These are phyloP conservation scores for Geum urbanum DNA, from an alignment of 306 rosid genomes.

Conservation along the genomic window DNA sequence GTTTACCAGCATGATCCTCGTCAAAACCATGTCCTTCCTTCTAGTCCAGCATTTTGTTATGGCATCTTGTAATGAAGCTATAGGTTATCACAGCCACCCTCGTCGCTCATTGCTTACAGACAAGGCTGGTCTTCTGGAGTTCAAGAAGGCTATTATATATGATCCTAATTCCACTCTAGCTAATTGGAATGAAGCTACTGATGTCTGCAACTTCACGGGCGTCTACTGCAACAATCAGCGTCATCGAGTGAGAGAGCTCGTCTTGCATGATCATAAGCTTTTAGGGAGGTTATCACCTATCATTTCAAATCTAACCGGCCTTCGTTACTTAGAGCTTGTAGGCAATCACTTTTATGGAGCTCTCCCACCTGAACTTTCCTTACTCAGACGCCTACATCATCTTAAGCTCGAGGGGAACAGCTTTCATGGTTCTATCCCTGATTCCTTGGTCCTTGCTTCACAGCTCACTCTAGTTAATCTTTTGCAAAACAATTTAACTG, in stretches of 20 bases:
- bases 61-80: constrained; percentile 21
- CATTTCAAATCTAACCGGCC: constrained; percentile 67
- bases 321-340: constrained; percentile 33
- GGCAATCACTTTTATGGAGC: constrained; percentile 39
- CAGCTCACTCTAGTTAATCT: constrained; percentile 30
- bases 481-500: constrained; percentile 30
- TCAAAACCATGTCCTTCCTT: constrained; percentile 35
- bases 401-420: constrained; percentile 41
- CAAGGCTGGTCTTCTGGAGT: constrained; percentile 48
- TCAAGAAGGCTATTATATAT: constrained; percentile 35
- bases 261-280: constrained; percentile 27
- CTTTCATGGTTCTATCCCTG: constrained; percentile 50
- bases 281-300: constrained; percentile 50
- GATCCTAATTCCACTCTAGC: constrained; percentile 48
- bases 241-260: constrained; percentile 41
- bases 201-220: constrained; percentile 55
- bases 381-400: constrained; percentile 37
- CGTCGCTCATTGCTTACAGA: constrained; percentile 41
- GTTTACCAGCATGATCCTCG: constrained; percentile 31
- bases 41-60: constrained; percentile 37
- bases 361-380: constrained; percentile 45
- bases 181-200: constrained; percentile 49
- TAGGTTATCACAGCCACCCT: constrained; percentile 29
- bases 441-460: constrained; percentile 42
- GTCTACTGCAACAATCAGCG: constrained; percentile 38